These are phyloP conservation scores for Leccinum rimulosum DNA, from an alignment of 768 basidiomycete species.

Conservation along the genomic window DNA sequence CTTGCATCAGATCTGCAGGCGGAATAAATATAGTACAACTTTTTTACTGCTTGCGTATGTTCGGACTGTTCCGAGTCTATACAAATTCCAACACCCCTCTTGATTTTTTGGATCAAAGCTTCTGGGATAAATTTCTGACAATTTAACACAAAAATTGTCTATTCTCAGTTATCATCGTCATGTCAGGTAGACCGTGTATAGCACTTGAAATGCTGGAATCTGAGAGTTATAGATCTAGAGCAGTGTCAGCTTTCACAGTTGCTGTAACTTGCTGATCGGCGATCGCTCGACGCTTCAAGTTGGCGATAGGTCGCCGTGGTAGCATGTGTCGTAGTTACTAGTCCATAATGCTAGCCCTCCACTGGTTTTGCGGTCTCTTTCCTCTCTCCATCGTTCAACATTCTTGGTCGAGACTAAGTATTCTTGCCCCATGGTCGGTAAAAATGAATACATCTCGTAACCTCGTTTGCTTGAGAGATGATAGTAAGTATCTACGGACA, in stretches of 20 bases:
- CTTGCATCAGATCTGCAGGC: neutral
- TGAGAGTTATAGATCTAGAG: too few species aligned
- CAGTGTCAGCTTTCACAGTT: too few species aligned
- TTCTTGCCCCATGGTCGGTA: neutral
- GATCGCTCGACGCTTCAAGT: too few species aligned
- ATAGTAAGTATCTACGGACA: neutral
- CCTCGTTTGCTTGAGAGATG: neutral
- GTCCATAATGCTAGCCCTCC: too few species aligned
- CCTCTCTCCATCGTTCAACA: neutral
- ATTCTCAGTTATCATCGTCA: too few species aligned
- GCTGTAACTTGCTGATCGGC: too few species aligned
- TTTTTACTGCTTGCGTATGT: neutral
- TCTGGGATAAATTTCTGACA: neutral
- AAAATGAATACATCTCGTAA: neutral
- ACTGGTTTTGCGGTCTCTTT: too few species aligned
- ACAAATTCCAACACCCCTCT: neutral
- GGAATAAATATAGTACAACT: neutral
- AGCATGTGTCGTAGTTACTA: too few species aligned
- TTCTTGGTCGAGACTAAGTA: neutral
- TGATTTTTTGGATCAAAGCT: neutral
- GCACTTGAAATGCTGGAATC: too few species aligned
- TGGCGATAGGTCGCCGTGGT: too few species aligned
- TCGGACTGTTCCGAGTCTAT: neutral
- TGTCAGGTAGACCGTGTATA: too few species aligned
- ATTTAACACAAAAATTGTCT: neutral